These are phyloP conservation scores for Penicillium sp. DNA, from an alignment of 2,329 filamentous ascomycete genomes.

Conservation along the genomic window DNA sequence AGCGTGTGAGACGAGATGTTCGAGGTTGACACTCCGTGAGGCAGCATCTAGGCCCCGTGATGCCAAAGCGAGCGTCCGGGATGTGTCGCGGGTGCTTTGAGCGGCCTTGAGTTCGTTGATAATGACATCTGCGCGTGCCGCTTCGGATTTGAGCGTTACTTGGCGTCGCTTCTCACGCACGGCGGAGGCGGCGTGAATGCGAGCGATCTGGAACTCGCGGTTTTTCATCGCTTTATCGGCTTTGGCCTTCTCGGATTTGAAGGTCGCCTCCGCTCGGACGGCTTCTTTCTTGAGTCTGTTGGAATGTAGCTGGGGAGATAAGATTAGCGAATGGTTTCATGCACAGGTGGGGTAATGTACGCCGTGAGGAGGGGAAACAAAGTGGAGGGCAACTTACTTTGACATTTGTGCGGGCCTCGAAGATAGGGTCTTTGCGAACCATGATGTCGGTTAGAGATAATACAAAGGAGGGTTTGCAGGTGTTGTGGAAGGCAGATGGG, in stretches of 20 bases:
- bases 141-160: slow-evolving; percentile 45
- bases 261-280: slow-evolving; percentile 45
- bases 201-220: slow-evolving; percentile 49
- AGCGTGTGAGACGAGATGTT: slow-evolving; percentile 42
- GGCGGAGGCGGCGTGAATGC: slow-evolving; percentile 47
- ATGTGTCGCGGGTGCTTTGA: slow-evolving; percentile 48
- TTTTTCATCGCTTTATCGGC: slow-evolving; percentile 49
- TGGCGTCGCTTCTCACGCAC: slow-evolving; percentile 48
- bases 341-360: neutral
- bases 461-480: neutral
- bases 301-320: slow-evolving; percentile 41
- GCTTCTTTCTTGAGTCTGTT: slow-evolving; percentile 50
- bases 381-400: slow-evolving; percentile 28
- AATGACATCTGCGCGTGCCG: slow-evolving; percentile 49
- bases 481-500: slow-evolving; percentile 2
- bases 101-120: slow-evolving; percentile 49
- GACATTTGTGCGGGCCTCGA: slow-evolving; percentile 44
- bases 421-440: slow-evolving; percentile 42
- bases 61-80: slow-evolving; percentile 44
- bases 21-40: slow-evolving; percentile 46
- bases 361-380: neutral
- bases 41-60: slow-evolving; percentile 46
- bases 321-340: neutral
- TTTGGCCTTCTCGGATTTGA: slow-evolving; percentile 48
- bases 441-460: slow-evolving; percentile 24